A percentile compares a stretch with the other conserved stretches of the same genome.
phyloP scores from a whole-genome alignment of 257 asterid genomes.

The Solanum sejunctum region DNA sequence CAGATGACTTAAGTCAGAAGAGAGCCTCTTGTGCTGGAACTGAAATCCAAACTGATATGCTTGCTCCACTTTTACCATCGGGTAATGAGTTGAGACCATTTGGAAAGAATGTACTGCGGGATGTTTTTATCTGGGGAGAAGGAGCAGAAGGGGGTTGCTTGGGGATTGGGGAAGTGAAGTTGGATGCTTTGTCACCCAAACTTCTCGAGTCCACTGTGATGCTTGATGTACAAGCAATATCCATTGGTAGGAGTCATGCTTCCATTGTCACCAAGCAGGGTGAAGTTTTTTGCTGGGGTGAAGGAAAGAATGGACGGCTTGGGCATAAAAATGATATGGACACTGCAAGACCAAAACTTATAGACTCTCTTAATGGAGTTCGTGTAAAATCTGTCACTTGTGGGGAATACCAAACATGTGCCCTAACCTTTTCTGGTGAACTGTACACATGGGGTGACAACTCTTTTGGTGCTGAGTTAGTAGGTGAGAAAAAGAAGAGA shows the following conservation, averaged over 20 bases:
- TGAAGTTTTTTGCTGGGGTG: constrained; percentile 41
- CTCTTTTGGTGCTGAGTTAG: constrained; percentile 8
- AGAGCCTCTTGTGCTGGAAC: constrained; percentile 1
- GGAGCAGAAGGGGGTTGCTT: constrained; percentile 28
- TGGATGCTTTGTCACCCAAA: constrained; percentile 35
- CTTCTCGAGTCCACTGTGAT: constrained; percentile 28
- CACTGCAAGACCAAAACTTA: constrained; percentile 14
- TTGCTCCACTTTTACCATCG: constrained; percentile 1
- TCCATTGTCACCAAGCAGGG: constrained; percentile 35
- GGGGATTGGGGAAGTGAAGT: constrained; percentile 13
- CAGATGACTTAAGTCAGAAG: constrained; percentile 7
- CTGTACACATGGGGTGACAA: constrained; percentile 32
- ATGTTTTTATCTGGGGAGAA: constrained; percentile 39
- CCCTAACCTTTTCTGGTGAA: constrained; percentile 28
- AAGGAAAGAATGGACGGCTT: constrained; percentile 33
- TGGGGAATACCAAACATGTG: constrained; percentile 34
- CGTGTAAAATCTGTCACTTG: constrained; percentile 19
- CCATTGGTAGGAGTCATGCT: constrained; percentile 30
- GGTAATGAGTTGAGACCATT: neutral
- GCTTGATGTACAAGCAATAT: constrained; percentile 26
- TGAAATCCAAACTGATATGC: constrained; percentile 2
- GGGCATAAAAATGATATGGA: constrained; percentile 32
- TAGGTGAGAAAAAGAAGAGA: constrained; percentile 5
- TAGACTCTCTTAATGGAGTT: constrained; percentile 19
- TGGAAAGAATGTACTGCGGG: constrained; percentile 19